Conservation (phyloP, 2,329 filamentous ascomycete genomes). For the Neurospora sp. region DNA sequence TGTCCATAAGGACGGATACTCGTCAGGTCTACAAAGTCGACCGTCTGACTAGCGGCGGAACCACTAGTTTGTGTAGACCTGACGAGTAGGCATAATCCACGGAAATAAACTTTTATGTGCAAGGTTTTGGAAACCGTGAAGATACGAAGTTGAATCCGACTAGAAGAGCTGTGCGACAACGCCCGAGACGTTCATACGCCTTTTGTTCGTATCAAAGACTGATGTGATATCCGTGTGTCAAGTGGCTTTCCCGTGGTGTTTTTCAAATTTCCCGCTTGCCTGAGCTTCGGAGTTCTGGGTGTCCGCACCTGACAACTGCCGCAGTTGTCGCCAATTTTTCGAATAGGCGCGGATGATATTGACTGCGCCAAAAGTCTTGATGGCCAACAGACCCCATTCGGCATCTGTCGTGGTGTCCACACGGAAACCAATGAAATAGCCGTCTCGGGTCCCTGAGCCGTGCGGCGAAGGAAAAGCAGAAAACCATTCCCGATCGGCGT, state of each 20-base stretch:
- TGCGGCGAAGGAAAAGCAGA: neutral
- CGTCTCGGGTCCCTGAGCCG: neutral
- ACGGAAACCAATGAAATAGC: neutral
- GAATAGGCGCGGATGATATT: neutral
- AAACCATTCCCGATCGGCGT: neutral
- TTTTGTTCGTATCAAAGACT: neutral
- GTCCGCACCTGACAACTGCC: neutral
- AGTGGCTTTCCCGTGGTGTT: neutral
- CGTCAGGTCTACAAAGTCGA: no score
- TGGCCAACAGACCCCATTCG: neutral
- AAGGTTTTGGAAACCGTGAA: neutral
- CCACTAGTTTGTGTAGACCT: no score
- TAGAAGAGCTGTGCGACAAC: neutral
- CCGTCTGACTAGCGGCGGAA: no score
- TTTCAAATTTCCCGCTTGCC: neutral
- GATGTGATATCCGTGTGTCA: neutral
- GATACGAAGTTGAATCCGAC: neutral
- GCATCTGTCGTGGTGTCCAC: neutral
- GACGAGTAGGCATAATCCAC: neutral
- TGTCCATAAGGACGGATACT: neutral
- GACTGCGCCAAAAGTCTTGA: neutral
- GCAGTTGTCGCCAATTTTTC: neutral
- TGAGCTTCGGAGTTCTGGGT: neutral
- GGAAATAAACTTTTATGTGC: neutral
- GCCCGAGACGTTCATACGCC: neutral